These are phyloP conservation scores for Magnolia sinica DNA, from an alignment of 164 flowering plant genomes.

Conservation along the genomic window DNA sequence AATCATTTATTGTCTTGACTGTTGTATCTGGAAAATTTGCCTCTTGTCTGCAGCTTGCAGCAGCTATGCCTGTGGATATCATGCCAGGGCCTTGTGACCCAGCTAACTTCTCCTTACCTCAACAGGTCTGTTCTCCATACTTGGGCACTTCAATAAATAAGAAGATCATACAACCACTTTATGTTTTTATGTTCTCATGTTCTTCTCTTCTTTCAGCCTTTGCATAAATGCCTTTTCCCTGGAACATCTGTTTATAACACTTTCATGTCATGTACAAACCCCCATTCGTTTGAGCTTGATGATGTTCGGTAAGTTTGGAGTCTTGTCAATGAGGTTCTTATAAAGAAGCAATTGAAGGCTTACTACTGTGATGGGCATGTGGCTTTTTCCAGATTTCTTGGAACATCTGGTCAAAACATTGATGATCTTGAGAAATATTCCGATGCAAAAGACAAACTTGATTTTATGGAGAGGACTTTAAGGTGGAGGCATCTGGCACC, in stretches of 20 bases:
- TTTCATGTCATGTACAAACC: slow-evolving; percentile 82
- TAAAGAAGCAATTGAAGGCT: neutral
- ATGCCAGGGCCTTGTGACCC: slow-evolving; percentile 93
- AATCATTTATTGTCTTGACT: neutral
- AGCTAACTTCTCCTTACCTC: slow-evolving; percentile 85
- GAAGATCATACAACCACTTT: neutral
- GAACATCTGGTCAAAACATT: slow-evolving; percentile 93
- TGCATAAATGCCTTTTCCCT: slow-evolving; percentile 88
- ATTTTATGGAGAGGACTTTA: slow-evolving; percentile 87
- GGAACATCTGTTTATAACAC: slow-evolving; percentile 81
- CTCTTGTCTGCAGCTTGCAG: slow-evolving; percentile 58
- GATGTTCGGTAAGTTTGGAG: slow-evolving; percentile 48
- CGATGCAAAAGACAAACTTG: slow-evolving; percentile 67
- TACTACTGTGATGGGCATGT: neutral
- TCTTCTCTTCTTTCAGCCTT: slow-evolving; percentile 52
- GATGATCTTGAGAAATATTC: slow-evolving; percentile 88
- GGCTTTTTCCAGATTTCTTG: slow-evolving; percentile 63
- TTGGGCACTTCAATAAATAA: slow-evolving; percentile 1
- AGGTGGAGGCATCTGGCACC: slow-evolving; percentile 98
- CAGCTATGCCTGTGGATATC: slow-evolving; percentile 76
- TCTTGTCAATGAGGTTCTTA: slow-evolving; percentile 1
- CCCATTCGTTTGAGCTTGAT: slow-evolving; percentile 86
- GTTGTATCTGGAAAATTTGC: neutral
- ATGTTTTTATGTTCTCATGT: slow-evolving; percentile 5
- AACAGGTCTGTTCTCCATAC: slow-evolving; percentile 59